Base-by-base conservation (phyloP, 768 basidiomycete species). In the Russula lepida region DNA sequence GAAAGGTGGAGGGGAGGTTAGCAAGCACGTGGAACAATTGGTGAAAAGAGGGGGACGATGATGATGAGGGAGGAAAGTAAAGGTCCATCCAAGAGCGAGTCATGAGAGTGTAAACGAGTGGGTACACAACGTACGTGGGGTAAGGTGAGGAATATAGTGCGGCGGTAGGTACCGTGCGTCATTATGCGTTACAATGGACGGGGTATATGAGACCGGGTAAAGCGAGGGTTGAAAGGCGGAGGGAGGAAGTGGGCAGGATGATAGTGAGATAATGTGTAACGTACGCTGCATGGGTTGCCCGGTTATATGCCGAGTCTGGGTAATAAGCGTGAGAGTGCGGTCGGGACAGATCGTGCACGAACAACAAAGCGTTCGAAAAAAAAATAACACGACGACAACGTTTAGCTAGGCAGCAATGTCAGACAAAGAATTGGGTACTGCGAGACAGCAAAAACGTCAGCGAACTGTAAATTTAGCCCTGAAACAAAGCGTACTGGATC, bases 351-450 rank as follows among this genome's bases (percentile, higher is more conserved):
- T 62, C 56, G 51, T 62, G 61, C 61, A 54, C 56, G 56, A 49
- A 62, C 51, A 58, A 46, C 41, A 46, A 35, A 33, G 37, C 23
- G 53, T 60, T 63, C 53, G 25, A 28, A 19, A 50, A 6, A 35
- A 35, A 32, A 54, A 21, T 30, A 51, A 62, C 35, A 37, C 37
- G 59, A 62, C 49, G 41, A 65, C 66, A 70, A 66, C 57, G 69
- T 63, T 59, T 68, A 70, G 58, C 62, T 54, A 62, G 62, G 51
- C 68, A 56, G 64, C 62, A 51, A 60, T 62, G 66, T 85, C 78
- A 92, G 72, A 92, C 88, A 77, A 90, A 91, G 78, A 90, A 92
- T 73, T 92, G 89, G 60, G 89, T 92, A 77, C 89, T 91, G 67
- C 25, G 50, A 19, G 41, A 54, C 35, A 58, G 64, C 37, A 66